phyloP scores from a whole-genome alignment of 768 basidiomycete species.

The Polyporus arcularius region DNA sequence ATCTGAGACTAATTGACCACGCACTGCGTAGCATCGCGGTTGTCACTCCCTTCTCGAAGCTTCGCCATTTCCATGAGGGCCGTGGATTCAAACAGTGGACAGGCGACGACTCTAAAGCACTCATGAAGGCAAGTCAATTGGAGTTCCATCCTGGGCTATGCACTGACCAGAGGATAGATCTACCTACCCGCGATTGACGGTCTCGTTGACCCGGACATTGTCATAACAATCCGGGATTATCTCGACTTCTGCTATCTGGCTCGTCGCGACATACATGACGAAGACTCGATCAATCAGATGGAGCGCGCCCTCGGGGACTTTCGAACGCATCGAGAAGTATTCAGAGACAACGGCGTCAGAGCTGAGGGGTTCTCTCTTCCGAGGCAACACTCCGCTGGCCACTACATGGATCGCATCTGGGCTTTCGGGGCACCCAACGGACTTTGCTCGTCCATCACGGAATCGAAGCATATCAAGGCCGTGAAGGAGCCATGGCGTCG shows the following conservation, averaged over 20 bases:
- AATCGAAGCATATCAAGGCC: slow-evolving; percentile 29
- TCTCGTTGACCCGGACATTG: slow-evolving; percentile 14
- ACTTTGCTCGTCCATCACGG: slow-evolving; percentile 30
- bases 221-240: slow-evolving; percentile 12
- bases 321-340: slow-evolving; percentile 14
- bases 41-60: slow-evolving; percentile 21
- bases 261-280: slow-evolving; percentile 1
- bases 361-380: slow-evolving; percentile 25
- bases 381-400: slow-evolving; percentile 21
- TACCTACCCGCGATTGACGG: slow-evolving; percentile 26
- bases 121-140: slow-evolving; percentile 26
- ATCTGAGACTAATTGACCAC: not conserved
- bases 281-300: slow-evolving; percentile 2
- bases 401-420: slow-evolving; percentile 21
- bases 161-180: too few relatives aligned
- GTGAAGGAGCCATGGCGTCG: slow-evolving; percentile 29
- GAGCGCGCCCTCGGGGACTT: slow-evolving; percentile 12
- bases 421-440: slow-evolving; percentile 29
- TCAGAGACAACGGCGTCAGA: slow-evolving; percentile 22
- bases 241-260: slow-evolving; percentile 30
- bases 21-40: slow-evolving; percentile 15
- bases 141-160: too few relatives aligned
- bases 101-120: slow-evolving; percentile 29
- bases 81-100: slow-evolving; percentile 32
- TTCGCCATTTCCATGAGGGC: slow-evolving; percentile 24